Evolutionary conservation across 1,284 basidiomycete genomes (phyloP), one percentile per base, ranked within the genome.

Genomic region (Cutaneotrichosporon cutaneum): DNA sequence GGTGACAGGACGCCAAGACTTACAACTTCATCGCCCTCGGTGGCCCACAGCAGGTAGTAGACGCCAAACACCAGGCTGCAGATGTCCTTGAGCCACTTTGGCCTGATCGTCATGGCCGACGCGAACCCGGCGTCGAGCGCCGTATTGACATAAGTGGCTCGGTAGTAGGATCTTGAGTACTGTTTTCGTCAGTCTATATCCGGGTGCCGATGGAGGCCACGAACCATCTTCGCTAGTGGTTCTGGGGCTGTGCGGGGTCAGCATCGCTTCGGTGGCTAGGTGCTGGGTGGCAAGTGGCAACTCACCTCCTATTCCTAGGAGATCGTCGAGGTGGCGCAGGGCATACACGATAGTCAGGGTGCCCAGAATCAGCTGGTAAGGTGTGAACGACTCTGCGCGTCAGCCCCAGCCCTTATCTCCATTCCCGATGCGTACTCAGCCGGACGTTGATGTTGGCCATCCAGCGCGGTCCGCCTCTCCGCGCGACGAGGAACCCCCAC

Each of bases 101-200:
- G 90, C n/a, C 88, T 86, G 66, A 99, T 90, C 2, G 86, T 82
- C 89, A 95, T 93, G 10, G 95, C 94, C 0, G 93, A 94, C 0
- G 94, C 92, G 73, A 98, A 98, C 1, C 94, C 95, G 0, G 94
- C 94, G 75, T 99, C 95, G n/a, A 98, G 83, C 0, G 93, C 94
- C 0, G 90, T 94, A 58, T 82, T 87, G 68, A 99, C 88, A 90
- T 94, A 99, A 53, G 94, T 96, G n/a, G 93, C 94, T 30, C 95
- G 88, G 78, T 95, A 97, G 77, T 94, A 97, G 8, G 91, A 89
- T 2, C 90, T 85, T 1, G 92, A 91, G 75, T 97, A 97, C 90
- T 94, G 61, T 47, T 47, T 47, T 5, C n/a, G 56, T 59, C 42
- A 64, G 53, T 27, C 7, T 30, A 51, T 11, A n/a, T 32, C 13